Evolutionary conservation across 257 asterid genomes (phyloP).

Genomic region (Echites panduratus): DNA sequence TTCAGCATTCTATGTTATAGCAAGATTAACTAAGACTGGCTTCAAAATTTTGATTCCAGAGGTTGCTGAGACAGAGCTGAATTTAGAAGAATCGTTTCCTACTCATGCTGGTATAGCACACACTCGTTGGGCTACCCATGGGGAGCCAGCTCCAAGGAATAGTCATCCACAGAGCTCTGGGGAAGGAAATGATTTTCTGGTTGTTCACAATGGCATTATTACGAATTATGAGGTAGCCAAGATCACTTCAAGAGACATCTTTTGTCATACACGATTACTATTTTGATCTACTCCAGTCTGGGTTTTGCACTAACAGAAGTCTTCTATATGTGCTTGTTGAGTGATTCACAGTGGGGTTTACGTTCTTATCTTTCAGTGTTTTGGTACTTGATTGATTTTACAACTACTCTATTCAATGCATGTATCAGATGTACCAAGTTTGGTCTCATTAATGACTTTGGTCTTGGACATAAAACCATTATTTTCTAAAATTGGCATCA

Average conservation of each 20-base stretch:
- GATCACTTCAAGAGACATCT: not conserved
- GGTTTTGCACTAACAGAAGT: not conserved
- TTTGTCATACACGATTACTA: not conserved
- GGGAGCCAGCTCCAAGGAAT: slow-evolving; percentile 94
- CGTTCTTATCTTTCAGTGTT: not conserved
- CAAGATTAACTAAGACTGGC: not conserved
- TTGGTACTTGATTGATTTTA: not conserved
- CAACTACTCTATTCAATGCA: not conserved
- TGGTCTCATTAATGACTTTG: not conserved
- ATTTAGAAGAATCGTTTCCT: slow-evolving; percentile 76
- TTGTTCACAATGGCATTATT: slow-evolving; percentile 92
- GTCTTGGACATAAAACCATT: not conserved
- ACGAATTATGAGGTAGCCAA: slow-evolving; percentile 82
- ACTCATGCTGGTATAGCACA: slow-evolving; percentile 96
- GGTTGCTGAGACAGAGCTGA: slow-evolving; percentile 63
- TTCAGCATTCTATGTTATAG: not conserved
- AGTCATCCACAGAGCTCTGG: slow-evolving; percentile 96
- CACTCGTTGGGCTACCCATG: slow-evolving; percentile 99
- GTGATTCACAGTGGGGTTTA: not conserved
- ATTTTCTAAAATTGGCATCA: not conserved
- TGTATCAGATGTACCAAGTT: not conserved
- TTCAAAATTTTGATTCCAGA: slow-evolving; percentile 42
- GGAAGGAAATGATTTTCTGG: slow-evolving; percentile 70
- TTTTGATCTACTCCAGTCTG: not conserved
- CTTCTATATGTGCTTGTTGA: not conserved